Conservation (phyloP, 2,329 filamentous ascomycete genomes). For the Scedosporium minutisporum region DNA sequence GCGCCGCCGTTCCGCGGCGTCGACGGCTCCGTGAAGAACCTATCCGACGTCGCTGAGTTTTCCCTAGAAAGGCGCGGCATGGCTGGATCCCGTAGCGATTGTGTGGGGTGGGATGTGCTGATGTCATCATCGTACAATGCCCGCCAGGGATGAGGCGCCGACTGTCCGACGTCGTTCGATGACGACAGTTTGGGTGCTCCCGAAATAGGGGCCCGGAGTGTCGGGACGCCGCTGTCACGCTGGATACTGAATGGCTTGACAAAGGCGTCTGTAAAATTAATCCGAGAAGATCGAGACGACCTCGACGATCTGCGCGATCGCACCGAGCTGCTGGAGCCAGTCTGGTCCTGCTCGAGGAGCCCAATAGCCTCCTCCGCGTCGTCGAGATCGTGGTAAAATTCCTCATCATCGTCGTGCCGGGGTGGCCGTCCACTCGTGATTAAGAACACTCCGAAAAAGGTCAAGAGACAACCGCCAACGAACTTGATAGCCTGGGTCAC, state of each 20-base stretch:
- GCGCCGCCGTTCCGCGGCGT: conserved; percentile 11
- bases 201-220: conserved; percentile 20
- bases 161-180: conserved; percentile 1
- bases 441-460: conserved; percentile 93
- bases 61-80: background rate
- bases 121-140: conserved; percentile 20
- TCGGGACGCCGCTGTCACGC: conserved; percentile 25
- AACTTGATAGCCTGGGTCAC: conserved; percentile 71
- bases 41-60: conserved; percentile 14
- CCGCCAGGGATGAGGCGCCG: conserved; percentile 20
- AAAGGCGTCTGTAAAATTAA: conserved; percentile 30
- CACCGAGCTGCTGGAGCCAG: conserved; percentile 9
- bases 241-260: conserved; percentile 26
- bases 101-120: conserved; percentile 17
- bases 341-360: conserved; percentile 40
- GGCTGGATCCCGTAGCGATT: background rate
- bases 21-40: conserved; percentile 9
- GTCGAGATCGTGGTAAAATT: conserved; percentile 38
- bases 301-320: conserved; percentile 28
- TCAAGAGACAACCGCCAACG: conserved; percentile 78
- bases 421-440: conserved; percentile 75
- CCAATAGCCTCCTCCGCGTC: conserved; percentile 56
- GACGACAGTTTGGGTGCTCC: background rate
- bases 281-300: conserved; percentile 26
- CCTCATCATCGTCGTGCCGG: conserved; percentile 43